Base-by-base conservation (phyloP, 805 yeast genomes). In the Hanseniaspora mollemarum region DNA sequence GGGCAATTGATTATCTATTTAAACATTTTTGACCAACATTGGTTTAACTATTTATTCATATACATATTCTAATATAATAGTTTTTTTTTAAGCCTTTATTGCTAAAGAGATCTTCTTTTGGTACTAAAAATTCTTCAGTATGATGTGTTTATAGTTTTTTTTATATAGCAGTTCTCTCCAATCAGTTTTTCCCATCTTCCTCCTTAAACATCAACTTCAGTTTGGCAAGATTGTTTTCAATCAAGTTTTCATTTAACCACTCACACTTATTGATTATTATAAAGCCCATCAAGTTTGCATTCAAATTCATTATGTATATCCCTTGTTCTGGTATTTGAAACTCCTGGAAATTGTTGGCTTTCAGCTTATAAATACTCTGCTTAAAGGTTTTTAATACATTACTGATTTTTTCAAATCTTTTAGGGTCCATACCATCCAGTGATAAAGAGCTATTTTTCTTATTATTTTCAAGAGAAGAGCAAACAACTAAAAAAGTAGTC, bases 361-460 rank as follows among this genome's bases (percentile, higher is more conserved):
- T 76, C 60, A 90, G 72, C 63, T 87, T 88, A 46, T 84, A 79
- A 40, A 92, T 87, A 57, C 94, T 83, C 66, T 90, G 96, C 61
- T 92, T 87, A 67, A 85, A 90, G 24, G 94, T 87, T 62, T 90
- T 90, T 72, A 90, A 86, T 53, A 90, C 87, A 63, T 87, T 88
- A 22, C 94, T 83, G 22, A 90, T 87, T 62, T 88, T 90, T 62
- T 90, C 97, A 61, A 88, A 90, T 59, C 97, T 71, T 59, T 90
- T 87, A 5, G 96, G 95, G 60, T 90, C 96, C 49, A 87, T 71
- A 55, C 49, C 29, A 53, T 8, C 55, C 10, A 31, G 16, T 12
- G 41, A 44, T 13, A 46, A 45, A 18, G 31, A 13, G 16, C 22
- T 22, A 38, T 31, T 53, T 3, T 43, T 46, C 33, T 54, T 58